Conservation (phyloP, 148 eudicot genomes). For the Rhododendron ovatum region DNA sequence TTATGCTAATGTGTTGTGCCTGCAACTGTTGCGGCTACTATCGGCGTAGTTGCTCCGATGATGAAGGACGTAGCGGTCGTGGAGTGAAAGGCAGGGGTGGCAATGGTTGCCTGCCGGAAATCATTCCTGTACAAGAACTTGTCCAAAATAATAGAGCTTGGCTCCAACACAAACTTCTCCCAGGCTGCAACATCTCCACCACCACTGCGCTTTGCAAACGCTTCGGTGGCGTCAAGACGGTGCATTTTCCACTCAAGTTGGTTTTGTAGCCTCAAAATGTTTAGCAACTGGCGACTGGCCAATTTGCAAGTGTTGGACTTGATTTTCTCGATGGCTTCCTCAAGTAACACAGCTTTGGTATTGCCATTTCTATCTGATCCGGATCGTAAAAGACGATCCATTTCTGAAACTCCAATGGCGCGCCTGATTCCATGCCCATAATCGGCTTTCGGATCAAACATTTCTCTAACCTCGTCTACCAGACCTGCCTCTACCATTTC, state of each 20-base stretch:
- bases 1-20: not conserved
- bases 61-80: conserved; percentile 22
- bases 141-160: conserved; percentile 39
- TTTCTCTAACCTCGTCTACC: conserved; percentile 52
- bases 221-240: conserved; percentile 65
- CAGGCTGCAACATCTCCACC: conserved; percentile 37
- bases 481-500: conserved; percentile 57
- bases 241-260: conserved; percentile 58
- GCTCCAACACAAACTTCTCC: conserved; percentile 48
- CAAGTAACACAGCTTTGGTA: conserved; percentile 28
- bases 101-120: conserved; percentile 10
- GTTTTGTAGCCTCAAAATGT: conserved; percentile 50
- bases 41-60: not conserved
- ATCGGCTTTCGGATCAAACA: conserved; percentile 49
- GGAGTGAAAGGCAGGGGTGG: conserved; percentile 44
- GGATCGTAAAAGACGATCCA: conserved; percentile 46
- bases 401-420: conserved; percentile 82
- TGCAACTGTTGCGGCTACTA: not conserved
- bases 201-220: conserved; percentile 35
- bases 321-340: conserved; percentile 51
- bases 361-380: conserved; percentile 19
- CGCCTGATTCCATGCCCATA: conserved; percentile 58
- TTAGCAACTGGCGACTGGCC: conserved; percentile 53
- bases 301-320: conserved; percentile 61
- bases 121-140: conserved; percentile 26